Evolutionary conservation across 1,139 yeast species (phyloP).

Genomic region (Scheffersomyces cryptocercus): DNA sequence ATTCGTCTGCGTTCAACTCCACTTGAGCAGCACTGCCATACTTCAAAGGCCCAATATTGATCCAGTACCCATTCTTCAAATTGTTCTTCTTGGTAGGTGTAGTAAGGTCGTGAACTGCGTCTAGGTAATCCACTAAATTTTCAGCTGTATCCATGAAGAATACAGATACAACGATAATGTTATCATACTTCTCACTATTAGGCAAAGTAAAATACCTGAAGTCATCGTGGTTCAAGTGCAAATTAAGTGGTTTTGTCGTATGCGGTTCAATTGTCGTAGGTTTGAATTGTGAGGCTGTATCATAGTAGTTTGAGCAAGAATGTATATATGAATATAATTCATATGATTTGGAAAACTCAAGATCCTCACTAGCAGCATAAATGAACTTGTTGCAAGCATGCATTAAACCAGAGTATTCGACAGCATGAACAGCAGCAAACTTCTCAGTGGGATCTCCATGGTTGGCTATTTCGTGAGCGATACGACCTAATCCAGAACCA

Average conservation of each 20-base stretch:
- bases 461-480: conserved; percentile 61
- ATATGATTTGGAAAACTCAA: conserved; percentile 3
- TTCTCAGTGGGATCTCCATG: conserved; percentile 18
- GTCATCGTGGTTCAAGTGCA: conserved; percentile 61
- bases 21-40: conserved; percentile 86
- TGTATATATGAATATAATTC: conserved; percentile 67
- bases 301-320: conserved; percentile 67
- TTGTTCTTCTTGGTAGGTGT: conserved; percentile 31
- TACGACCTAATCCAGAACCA: conserved; percentile 77
- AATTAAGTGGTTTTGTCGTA: conserved; percentile 42
- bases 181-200: conserved; percentile 30
- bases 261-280: conserved; percentile 36
- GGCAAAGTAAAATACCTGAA: conserved; percentile 53
- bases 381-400: conserved; percentile 60
- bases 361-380: conserved; percentile 24
- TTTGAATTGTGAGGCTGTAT: conserved; percentile 54
- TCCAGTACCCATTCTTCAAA: conserved; percentile 61
- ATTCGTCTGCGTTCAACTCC: conserved; percentile 68
- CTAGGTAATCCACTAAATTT: conserved; percentile 70
- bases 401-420: conserved; percentile 77
- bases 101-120: conserved; percentile 53
- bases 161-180: conserved; percentile 64
- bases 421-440: conserved; percentile 57
- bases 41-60: conserved; percentile 83
- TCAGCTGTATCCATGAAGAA: conserved; percentile 89